Conservation (phyloP, 169 alveolate genomes). For the Plasmodium coatneyi region DNA sequence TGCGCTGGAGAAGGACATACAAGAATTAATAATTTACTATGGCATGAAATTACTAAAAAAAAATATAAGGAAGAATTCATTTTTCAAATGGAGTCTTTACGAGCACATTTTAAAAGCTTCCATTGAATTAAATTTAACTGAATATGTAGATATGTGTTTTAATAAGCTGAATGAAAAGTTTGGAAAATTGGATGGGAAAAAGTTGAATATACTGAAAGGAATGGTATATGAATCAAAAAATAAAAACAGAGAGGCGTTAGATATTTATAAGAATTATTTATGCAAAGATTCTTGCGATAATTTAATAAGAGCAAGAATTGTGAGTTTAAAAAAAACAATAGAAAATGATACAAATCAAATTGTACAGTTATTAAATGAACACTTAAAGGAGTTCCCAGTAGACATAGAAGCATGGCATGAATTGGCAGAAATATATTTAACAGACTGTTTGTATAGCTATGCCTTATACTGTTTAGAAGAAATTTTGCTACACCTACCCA, state of each 20-base stretch:
- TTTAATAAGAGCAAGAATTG: slow-evolving; percentile 60
- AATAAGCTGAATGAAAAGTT: slow-evolving; percentile 44
- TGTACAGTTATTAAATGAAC: slow-evolving; percentile 75
- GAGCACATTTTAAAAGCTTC: slow-evolving; percentile 45
- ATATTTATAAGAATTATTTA: slow-evolving; percentile 41
- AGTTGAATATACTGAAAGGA: slow-evolving; percentile 49
- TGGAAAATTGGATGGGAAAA: slow-evolving; percentile 46
- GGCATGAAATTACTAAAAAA: slow-evolving; percentile 37
- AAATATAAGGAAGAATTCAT: slow-evolving; percentile 6
- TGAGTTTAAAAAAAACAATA: slow-evolving; percentile 42
- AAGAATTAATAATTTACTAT: slow-evolving; percentile 44
- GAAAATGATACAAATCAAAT: slow-evolving; percentile 62
- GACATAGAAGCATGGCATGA: slow-evolving; percentile 79
- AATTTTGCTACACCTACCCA: slow-evolving; percentile 46
- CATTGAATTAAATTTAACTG: slow-evolving; percentile 51
- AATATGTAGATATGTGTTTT: slow-evolving; percentile 55
- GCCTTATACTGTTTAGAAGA: slow-evolving; percentile 75
- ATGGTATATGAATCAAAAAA: slow-evolving; percentile 54
- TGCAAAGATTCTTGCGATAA: slow-evolving; percentile 27
- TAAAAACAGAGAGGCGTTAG: slow-evolving; percentile 59
- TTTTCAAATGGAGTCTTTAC: slow-evolving; percentile 52
- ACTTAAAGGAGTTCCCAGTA: slow-evolving; percentile 74
- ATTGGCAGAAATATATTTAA: slow-evolving; percentile 68
- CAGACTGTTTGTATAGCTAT: slow-evolving; percentile 34
- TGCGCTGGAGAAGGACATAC: slow-evolving; percentile 46